A percentile compares a stretch with the other conserved stretches of the same genome.
phyloP scores from a whole-genome alignment of 1,284 basidiomycete genomes.

The Trametes versicolor region DNA sequence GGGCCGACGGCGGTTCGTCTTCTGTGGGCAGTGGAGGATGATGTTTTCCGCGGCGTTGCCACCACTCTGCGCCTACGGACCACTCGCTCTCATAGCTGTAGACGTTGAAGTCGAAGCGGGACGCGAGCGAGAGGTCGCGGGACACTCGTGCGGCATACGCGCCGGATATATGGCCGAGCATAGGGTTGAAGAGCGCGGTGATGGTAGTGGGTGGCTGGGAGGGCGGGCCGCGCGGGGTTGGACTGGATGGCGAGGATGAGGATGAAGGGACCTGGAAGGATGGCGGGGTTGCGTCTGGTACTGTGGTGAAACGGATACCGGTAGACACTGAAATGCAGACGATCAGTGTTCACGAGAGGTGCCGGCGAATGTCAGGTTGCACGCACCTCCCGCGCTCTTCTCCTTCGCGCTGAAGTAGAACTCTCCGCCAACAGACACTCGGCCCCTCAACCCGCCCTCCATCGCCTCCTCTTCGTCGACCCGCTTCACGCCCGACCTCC shows the following conservation, averaged over 20 bases:
- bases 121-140: constrained; percentile 87
- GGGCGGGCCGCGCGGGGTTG: constrained; percentile 47
- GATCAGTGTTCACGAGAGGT: not conserved
- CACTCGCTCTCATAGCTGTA: constrained; percentile 98
- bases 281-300: constrained; percentile 80
- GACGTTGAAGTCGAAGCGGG: constrained; percentile 96
- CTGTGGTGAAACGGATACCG: constrained; percentile 91
- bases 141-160: constrained; percentile 93
- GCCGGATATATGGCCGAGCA: constrained; percentile 93
- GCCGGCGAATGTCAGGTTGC: not conserved
- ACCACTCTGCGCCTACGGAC: constrained; percentile 95
- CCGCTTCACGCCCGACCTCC: constrained; percentile 59
- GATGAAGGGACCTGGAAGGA: constrained; percentile 61
- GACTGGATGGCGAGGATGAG: constrained; percentile 45
- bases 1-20: constrained; percentile 21
- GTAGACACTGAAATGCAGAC: constrained; percentile 76
- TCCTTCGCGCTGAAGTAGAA: constrained; percentile 95
- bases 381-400: constrained; percentile 89
- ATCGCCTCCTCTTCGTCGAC: constrained; percentile 92
- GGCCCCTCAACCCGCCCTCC: constrained; percentile 88
- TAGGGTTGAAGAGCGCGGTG: constrained; percentile 95
- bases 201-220: constrained; percentile 91
- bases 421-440: constrained; percentile 93
- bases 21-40: constrained; percentile 20
- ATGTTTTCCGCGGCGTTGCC: constrained; percentile 68